Percentiles rank a stretch among this genome's conserved stretches.
phyloP scores from a whole-genome alignment of 1,284 basidiomycete genomes.

The Melampsora abietis-canadensis region DNA sequence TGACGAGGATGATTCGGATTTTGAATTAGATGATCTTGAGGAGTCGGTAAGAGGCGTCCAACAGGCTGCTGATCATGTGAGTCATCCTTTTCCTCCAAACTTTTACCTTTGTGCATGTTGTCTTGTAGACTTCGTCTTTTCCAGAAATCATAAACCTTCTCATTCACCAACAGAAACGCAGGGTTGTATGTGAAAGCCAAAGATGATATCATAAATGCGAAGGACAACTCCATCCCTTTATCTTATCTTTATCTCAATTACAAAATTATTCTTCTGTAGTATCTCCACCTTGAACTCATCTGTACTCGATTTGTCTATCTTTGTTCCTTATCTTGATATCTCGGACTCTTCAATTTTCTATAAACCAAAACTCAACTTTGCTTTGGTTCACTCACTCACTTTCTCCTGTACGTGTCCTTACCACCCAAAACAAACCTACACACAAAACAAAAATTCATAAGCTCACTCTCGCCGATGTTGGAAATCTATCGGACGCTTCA shows the following conservation, averaged over 20 bases:
- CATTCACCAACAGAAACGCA: background rate
- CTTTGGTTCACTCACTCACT: background rate
- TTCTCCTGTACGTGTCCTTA: background rate
- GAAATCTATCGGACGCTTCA: slow-evolving; percentile 21
- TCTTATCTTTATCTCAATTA: background rate
- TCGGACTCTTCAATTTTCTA: background rate
- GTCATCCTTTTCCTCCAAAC: background rate
- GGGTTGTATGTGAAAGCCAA: too few relatives aligned
- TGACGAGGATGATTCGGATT: slow-evolving; percentile 40
- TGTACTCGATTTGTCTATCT: background rate
- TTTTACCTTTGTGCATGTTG: background rate
- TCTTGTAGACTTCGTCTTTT: background rate
- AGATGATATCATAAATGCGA: background rate
- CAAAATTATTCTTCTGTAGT: background rate
- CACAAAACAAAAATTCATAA: slow-evolving; percentile 10
- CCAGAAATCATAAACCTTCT: background rate
- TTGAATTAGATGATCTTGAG: slow-evolving; percentile 34
- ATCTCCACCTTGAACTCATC: background rate
- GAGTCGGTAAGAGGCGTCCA: slow-evolving; percentile 34
- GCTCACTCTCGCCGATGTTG: slow-evolving; percentile 43
- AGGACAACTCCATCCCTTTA: background rate
- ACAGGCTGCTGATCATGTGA: slow-evolving; percentile 41
- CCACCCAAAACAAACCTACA: background rate
- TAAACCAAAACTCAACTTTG: background rate
- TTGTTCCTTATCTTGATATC: background rate